A percentile compares a stretch with the other conserved stretches of the same genome.
Evolutionary conservation across 805 yeast genomes (phyloP).

Genomic region (Saturnispora diversa): DNA sequence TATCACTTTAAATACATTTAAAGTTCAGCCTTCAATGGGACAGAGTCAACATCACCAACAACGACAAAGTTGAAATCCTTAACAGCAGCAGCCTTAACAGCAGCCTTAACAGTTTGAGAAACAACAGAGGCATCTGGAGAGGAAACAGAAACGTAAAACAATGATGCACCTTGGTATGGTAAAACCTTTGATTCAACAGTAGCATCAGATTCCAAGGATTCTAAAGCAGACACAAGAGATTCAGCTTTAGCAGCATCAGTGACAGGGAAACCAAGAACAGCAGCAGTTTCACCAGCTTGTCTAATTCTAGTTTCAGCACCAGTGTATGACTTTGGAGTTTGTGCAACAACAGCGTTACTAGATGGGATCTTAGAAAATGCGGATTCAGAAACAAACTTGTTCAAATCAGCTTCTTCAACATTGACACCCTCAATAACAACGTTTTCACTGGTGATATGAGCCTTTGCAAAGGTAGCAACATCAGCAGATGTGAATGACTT

Average conservation of each 20-base stretch:
- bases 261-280: conserved; percentile 77
- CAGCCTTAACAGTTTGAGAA: conserved; percentile 50
- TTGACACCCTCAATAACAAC: conserved; percentile 67
- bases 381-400: conserved; percentile 57
- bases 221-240: conserved; percentile 50
- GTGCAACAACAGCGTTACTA: conserved; percentile 43
- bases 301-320: conserved; percentile 69
- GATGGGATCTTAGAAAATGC: conserved; percentile 54
- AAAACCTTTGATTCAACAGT: conserved; percentile 43
- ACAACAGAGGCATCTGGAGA: conserved; percentile 54
- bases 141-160: conserved; percentile 63
- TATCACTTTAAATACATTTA: conserved; percentile 32
- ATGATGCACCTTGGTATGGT: conserved; percentile 70
- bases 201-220: conserved; percentile 56
- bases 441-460: conserved; percentile 62
- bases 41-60: conserved; percentile 75
- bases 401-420: conserved; percentile 63
- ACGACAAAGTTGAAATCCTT: conserved; percentile 75
- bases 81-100: conserved; percentile 41
- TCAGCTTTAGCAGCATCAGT: conserved; percentile 47
- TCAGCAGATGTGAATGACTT: conserved; percentile 52
- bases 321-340: conserved; percentile 34
- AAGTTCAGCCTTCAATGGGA: conserved; percentile 88
- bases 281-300: conserved; percentile 56
- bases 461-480: conserved; percentile 55